These are phyloP conservation scores for Phialophora macrospora DNA, from an alignment of 2,329 filamentous ascomycete genomes.

Conservation along the genomic window DNA sequence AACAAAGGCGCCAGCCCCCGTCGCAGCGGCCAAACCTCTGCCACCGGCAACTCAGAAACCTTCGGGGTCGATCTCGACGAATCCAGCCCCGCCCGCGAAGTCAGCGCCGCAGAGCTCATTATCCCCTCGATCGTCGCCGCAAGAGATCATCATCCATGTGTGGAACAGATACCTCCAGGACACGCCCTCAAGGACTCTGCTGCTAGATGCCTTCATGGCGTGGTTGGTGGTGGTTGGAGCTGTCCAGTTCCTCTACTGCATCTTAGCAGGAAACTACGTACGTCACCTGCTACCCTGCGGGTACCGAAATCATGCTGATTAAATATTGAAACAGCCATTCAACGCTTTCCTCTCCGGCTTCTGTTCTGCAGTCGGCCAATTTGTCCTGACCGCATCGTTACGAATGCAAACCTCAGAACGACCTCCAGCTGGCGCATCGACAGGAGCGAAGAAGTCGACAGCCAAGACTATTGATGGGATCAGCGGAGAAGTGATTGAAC, in stretches of 20 bases:
- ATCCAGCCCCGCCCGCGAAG: conserved; percentile 39
- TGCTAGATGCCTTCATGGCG: conserved; percentile 87
- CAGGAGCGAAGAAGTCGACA: conserved; percentile 67
- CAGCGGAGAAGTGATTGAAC: conserved; percentile 36
- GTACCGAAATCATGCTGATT: not conserved
- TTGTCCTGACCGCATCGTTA: conserved; percentile 88
- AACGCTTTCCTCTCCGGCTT: conserved; percentile 98
- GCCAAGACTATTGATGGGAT: conserved; percentile 40
- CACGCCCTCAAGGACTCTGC: conserved; percentile 88
- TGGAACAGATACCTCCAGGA: conserved; percentile 77
- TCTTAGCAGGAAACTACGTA: conserved; percentile 93
- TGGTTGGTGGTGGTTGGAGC: conserved; percentile 84
- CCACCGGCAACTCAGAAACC: conserved; percentile 32
- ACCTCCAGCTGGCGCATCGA: conserved; percentile 35
- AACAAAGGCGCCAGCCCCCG: conserved; percentile 37
- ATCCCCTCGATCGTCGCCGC: conserved; percentile 47
- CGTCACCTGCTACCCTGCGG: conserved; percentile 46
- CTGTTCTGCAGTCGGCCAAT: conserved; percentile 91
- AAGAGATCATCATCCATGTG: conserved; percentile 70
- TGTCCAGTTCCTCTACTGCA: conserved; percentile 92
- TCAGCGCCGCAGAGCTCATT: conserved; percentile 39
- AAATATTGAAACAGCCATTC: conserved; percentile 71
- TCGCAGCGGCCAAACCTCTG: conserved; percentile 40
- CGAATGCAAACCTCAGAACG: conserved; percentile 82
- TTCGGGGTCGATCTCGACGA: conserved; percentile 40